Evolutionary conservation across 306 rosid species (phyloP).

Genomic region (Malus orientalis): DNA sequence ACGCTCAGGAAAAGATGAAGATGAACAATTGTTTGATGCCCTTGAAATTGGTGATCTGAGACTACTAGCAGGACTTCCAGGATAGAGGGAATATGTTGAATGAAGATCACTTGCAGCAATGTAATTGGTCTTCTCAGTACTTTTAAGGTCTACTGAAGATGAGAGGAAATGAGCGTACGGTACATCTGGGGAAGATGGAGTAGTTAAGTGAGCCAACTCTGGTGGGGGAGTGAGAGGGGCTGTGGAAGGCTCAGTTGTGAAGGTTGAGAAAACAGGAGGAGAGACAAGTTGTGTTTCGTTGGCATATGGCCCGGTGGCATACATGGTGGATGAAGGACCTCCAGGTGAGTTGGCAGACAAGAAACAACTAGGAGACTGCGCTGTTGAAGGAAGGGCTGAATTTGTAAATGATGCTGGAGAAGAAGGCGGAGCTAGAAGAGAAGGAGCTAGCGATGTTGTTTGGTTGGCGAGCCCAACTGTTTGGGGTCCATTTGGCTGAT

Average conservation of each 20-base stretch:
- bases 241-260: conserved; percentile 97
- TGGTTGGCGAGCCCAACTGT: conserved; percentile 62
- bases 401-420: conserved; percentile 94
- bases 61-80: conserved; percentile 89
- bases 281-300: conserved; percentile 89
- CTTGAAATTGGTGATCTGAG: conserved; percentile 75
- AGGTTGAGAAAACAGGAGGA: conserved; percentile 96
- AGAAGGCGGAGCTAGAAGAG: conserved; percentile 95
- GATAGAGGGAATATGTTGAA: conserved; percentile 75
- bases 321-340: conserved; percentile 90
- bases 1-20: conserved; percentile 72
- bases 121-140: conserved; percentile 47
- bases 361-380: conserved; percentile 81
- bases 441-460: conserved; percentile 67
- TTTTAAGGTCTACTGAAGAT: conserved; percentile 66
- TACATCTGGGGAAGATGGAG: conserved; percentile 98
- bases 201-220: conserved; percentile 94
- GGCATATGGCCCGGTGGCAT: conserved; percentile 95
- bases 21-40: conserved; percentile 66
- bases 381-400: conserved; percentile 93
- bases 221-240: conserved; percentile 99
- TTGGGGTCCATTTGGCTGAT: conserved; percentile 81
- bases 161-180: conserved; percentile 94
- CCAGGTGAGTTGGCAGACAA: conserved; percentile 96
- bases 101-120: conserved; percentile 81